Evolutionary conservation across 164 flowering plant species (phyloP).

Genomic region (Akebia trifoliata): DNA sequence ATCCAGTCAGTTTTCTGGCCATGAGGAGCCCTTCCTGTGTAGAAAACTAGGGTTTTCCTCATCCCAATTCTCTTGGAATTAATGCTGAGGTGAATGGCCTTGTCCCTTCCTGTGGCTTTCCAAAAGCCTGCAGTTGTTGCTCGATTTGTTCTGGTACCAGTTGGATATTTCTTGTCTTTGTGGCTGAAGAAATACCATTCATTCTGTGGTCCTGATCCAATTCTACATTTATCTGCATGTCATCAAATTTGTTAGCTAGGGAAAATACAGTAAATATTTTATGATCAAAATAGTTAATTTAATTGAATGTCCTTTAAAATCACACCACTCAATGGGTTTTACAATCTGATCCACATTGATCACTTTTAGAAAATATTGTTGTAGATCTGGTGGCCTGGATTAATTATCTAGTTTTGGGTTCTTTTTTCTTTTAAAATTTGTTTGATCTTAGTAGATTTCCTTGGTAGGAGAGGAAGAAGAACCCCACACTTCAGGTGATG

Average conservation of each 20-base stretch:
- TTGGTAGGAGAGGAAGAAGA: no score
- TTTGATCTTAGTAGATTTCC: no score
- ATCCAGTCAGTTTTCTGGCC: conserved; percentile 63
- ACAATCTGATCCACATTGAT: no score
- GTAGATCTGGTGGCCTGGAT: no score
- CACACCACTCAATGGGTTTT: no score
- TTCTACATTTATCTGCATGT: conserved; percentile 45
- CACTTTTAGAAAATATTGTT: no score
- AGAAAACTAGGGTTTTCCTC: conserved; percentile 62
- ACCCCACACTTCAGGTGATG: no score
- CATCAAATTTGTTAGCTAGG: neutral
- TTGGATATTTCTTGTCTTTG: conserved; percentile 86
- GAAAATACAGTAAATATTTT: no score
- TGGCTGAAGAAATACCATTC: conserved; percentile 91
- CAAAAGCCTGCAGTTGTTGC: conserved; percentile 83
- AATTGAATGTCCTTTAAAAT: no score
- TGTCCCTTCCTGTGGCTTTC: conserved; percentile 94
- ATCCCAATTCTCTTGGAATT: conserved; percentile 46
- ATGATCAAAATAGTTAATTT: no score
- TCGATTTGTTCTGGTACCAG: conserved; percentile 68
- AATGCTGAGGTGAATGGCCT: conserved; percentile 51
- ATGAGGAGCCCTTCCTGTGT: conserved; percentile 60
- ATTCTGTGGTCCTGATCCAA: conserved; percentile 59
- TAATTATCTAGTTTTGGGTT: no score
- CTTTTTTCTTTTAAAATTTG: no score